Base-by-base conservation (phyloP, 106 monocot species). In the Agapanthus africanus region DNA sequence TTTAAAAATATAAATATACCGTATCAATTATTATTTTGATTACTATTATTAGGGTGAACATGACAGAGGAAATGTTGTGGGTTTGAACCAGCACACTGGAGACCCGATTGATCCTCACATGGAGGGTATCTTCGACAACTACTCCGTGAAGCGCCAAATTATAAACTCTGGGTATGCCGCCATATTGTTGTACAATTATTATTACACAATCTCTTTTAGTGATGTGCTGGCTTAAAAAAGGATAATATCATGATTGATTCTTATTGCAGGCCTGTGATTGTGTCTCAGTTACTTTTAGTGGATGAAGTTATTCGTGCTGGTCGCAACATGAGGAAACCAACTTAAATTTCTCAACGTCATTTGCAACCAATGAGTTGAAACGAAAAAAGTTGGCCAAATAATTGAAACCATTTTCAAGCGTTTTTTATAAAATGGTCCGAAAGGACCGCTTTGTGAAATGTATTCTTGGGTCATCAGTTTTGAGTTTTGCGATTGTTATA, bases 301-400 rank as follows among this genome's bases (percentile, higher is more conserved):
- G 95, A 97, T 84, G 91, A 97, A 72, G 95, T 97, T 28, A 97
- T 97, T 54, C 85, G 95, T 42, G 95, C 95, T 59, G 95, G 95
- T n/a, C 79, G 91, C 1, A 97, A 97, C 78, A 97, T 97, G 95
- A 79, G 95, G 35, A 97, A 97, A 70, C 95, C 91, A 13, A 88
- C 67, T 33, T 97, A 82, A 70, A 13, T 23, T 61, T 56, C 10
- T 42, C 15, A 42, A n/a, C n/a, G n/a, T n/a, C n/a, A n/a, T n/a
- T n/a, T n/a, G n/a, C n/a, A n/a, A n/a, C n/a, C n/a, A n/a, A n/a
- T n/a, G n/a, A n/a, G n/a, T n/a, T n/a, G n/a, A n/a, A n/a, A n/a
- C n/a, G n/a, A n/a, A n/a, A n/a, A n/a, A n/a, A n/a, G n/a, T n/a
- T n/a, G n/a, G n/a, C n/a, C n/a, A n/a, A n/a, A n/a, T n/a, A n/a